Conservation (phyloP, 2,329 filamentous ascomycete species). For the Colletotrichum sp. region DNA sequence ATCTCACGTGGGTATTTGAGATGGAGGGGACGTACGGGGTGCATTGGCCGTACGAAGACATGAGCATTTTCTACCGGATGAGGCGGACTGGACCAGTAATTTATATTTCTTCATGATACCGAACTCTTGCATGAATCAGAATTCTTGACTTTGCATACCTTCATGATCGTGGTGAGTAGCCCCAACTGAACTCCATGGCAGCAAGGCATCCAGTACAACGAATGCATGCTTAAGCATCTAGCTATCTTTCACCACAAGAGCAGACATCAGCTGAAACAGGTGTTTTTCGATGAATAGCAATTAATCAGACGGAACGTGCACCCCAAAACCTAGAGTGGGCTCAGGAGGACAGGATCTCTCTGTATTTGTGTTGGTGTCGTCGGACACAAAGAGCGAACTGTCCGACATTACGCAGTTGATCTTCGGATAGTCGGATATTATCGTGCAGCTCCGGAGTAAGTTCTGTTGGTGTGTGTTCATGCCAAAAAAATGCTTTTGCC, state of each 20-base stretch:
- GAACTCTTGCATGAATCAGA: too few species aligned
- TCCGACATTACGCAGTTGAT: not conserved
- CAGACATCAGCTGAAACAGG: not conserved
- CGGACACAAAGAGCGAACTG: not conserved
- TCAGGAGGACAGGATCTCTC: not conserved
- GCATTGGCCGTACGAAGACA: not conserved
- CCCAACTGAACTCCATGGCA: too few species aligned
- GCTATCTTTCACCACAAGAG: not conserved
- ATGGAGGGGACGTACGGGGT: not conserved
- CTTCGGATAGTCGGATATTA: accelerated
- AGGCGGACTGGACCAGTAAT: too few species aligned
- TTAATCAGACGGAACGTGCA: not conserved
- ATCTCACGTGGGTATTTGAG: not conserved
- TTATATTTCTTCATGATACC: too few species aligned
- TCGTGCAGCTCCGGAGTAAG: not conserved
- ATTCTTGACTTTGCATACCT: too few species aligned
- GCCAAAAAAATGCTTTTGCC: too few species aligned
- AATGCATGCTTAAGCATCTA: too few species aligned
- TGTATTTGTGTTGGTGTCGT: not conserved
- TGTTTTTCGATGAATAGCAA: not conserved
- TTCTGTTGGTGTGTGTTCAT: too few species aligned
- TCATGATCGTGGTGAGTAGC: too few species aligned
- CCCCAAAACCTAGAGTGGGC: not conserved
- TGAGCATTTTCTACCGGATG: not conserved
- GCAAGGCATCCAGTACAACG: too few species aligned